Percentiles rank a stretch among this genome's conserved stretches.
Conservation (phyloP, 257 asterid species). For the Solanum pennellii region DNA sequence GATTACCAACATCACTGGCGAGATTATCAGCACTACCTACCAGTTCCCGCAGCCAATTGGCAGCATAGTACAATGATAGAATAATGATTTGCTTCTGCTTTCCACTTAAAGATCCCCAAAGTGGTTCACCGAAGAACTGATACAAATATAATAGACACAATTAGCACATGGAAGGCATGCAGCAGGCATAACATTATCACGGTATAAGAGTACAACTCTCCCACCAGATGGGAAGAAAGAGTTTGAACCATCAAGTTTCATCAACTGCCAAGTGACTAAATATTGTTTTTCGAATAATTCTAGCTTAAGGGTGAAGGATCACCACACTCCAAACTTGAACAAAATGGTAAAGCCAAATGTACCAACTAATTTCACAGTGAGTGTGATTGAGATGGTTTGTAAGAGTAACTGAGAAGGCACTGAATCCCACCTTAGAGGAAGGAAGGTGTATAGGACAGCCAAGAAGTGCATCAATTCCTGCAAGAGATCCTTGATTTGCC, state of each 20-base stretch:
- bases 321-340: neutral
- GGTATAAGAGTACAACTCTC: neutral
- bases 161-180: constrained; percentile 14
- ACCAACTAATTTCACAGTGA: neutral
- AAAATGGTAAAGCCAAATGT: neutral
- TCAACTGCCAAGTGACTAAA: neutral
- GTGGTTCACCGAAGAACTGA: constrained; percentile 46
- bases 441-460: constrained; percentile 93
- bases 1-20: neutral
- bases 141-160: constrained; percentile 7
- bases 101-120: constrained; percentile 52
- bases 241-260: neutral
- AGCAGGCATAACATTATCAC: neutral
- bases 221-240: neutral
- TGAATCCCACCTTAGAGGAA: constrained; percentile 55
- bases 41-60: constrained; percentile 88
- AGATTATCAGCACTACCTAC: constrained; percentile 18
- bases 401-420: neutral
- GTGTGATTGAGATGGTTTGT: neutral
- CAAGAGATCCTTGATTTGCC: constrained; percentile 74
- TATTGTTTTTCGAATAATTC: neutral
- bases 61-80: constrained; percentile 67
- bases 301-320: neutral
- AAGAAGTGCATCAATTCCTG: constrained; percentile 87
- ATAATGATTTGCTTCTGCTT: constrained; percentile 57